Conservation (phyloP, 129 eudicot genomes). For the Dittrichia graveolens region DNA sequence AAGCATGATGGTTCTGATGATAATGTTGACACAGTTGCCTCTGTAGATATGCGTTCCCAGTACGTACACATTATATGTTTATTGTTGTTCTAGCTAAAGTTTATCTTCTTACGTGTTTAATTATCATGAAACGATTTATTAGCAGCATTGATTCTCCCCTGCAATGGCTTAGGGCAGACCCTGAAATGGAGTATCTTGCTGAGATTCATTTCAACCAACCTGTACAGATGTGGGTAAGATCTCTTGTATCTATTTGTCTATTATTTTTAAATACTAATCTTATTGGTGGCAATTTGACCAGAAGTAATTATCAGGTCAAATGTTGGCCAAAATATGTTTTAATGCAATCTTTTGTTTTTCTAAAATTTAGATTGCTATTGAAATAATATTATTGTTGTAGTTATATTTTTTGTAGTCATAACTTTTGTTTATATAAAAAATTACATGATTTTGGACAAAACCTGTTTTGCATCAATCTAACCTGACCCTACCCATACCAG, state of each 20-base stretch:
- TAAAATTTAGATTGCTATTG: background rate
- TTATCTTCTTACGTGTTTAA: conserved; percentile 5
- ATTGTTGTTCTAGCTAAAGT: background rate
- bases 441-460: background rate
- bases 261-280: background rate
- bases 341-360: background rate
- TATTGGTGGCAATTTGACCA: background rate
- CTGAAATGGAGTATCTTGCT: conserved; percentile 98
- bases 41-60: conserved; percentile 73
- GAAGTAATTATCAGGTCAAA: background rate
- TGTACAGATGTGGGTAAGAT: conserved; percentile 97
- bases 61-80: conserved; percentile 40
- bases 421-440: background rate
- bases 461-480: background rate
- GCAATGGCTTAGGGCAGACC: conserved; percentile 97
- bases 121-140: conserved; percentile 11
- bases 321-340: background rate
- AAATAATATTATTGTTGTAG: background rate
- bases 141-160: conserved; percentile 87
- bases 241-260: conserved; percentile 14
- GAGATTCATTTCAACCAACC: conserved; percentile 90
- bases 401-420: background rate
- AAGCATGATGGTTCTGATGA: conserved; percentile 96
- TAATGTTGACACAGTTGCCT: conserved; percentile 61
- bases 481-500: background rate